Conservation (phyloP, 306 rosid species). For the Alnus rubra region DNA sequence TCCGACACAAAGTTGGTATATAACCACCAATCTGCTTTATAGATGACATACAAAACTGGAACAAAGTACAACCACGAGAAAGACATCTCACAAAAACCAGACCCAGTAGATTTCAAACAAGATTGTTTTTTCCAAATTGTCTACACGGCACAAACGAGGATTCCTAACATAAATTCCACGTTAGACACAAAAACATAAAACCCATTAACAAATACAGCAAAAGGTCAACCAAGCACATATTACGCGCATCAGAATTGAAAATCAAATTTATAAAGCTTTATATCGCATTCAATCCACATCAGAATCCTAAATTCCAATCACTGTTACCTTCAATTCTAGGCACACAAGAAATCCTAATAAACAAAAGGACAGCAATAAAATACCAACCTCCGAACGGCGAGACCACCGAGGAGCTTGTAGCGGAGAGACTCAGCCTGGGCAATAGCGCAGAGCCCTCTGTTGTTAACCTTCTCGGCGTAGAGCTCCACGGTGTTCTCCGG, state of each 20-base stretch:
- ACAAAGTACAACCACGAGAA: not conserved
- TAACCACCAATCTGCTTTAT: constrained; percentile 53
- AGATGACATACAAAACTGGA: constrained; percentile 41
- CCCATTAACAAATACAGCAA: not conserved
- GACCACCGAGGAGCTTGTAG: constrained; percentile 74
- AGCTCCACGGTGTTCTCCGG: constrained; percentile 74
- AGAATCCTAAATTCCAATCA: not conserved
- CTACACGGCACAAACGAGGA: not conserved
- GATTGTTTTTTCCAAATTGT: not conserved
- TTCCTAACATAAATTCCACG: not conserved
- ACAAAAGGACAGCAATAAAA: not conserved
- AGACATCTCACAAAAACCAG: not conserved
- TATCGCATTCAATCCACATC: not conserved
- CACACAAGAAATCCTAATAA: not conserved
- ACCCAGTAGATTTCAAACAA: not conserved
- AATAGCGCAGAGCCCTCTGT: constrained; percentile 65
- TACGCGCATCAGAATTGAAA: not conserved
- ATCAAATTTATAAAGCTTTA: not conserved
- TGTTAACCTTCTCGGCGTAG: constrained; percentile 75
- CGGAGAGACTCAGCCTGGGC: constrained; percentile 77
- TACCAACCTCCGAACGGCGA: constrained; percentile 55
- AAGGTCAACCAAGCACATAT: not conserved
- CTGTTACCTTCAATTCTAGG: not conserved
- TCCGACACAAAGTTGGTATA: constrained; percentile 78
- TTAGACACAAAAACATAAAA: not conserved